Percentiles rank a stretch among this genome's conserved stretches.
These are phyloP conservation scores for Amaranthus palmeri DNA, from an alignment of 148 eudicot species.

Conservation along the genomic window DNA sequence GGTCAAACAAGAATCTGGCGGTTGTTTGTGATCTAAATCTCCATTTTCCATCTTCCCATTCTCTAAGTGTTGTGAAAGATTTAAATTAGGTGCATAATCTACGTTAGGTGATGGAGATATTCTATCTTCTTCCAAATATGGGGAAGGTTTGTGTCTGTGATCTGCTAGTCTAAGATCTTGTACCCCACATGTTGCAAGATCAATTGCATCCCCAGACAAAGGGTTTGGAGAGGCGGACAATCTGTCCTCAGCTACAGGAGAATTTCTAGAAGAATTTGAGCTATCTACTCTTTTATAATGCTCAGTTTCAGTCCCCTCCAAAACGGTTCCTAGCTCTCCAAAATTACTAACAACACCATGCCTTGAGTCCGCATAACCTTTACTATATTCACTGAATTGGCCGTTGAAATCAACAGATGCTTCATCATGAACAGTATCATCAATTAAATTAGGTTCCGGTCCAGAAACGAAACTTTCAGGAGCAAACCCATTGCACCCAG, in stretches of 20 bases:
- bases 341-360: constrained; percentile 7
- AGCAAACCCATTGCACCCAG: constrained; percentile 24
- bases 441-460: constrained; percentile 30
- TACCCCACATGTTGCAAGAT: constrained; percentile 32
- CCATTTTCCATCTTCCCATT: constrained; percentile 33
- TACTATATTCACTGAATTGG: constrained; percentile 19
- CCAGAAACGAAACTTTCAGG: constrained; percentile 22
- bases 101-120: constrained; percentile 13
- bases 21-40: constrained; percentile 18
- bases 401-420: constrained; percentile 22
- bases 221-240: constrained; percentile 21
- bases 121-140: constrained; percentile 14
- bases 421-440: constrained; percentile 26
- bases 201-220: constrained; percentile 39
- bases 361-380: constrained; percentile 18
- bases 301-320: constrained; percentile 17
- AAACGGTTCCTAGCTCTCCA: constrained; percentile 20
- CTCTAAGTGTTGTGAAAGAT: constrained; percentile 27
- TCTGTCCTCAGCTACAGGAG: neutral
- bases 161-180: constrained; percentile 30
- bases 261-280: constrained; percentile 1
- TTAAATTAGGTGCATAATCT: constrained; percentile 42
- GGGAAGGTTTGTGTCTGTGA: constrained; percentile 16
- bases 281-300: constrained; percentile 22
- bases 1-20: constrained; percentile 5